Evolutionary conservation across 148 eudicot genomes (phyloP), one percentile per base, ranked within the genome.

Genomic region (Drosera capensis): DNA sequence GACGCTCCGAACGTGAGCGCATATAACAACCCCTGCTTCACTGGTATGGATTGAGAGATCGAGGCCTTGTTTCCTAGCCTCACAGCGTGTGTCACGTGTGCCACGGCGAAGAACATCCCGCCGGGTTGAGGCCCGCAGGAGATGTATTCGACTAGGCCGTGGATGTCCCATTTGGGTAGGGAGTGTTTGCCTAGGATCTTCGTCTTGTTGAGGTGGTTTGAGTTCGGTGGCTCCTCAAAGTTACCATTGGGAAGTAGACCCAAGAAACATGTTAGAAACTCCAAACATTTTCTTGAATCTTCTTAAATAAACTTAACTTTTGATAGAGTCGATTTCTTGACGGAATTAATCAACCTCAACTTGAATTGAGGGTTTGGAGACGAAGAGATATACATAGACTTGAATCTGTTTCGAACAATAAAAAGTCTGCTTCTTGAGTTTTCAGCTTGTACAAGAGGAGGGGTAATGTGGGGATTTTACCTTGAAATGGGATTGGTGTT

Each of bases 41-140:
- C 79, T 1, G 70, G 65, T 9, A 86, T 55, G 0, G 73, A 52
- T 46, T 86, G 96, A 2, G 96, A 73, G 51, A 79, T 54, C 0
- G 79, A 62, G 17, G 93, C 93, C 43, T 82, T 86, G 29, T 82
- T 82, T 18, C 93, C 93, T 1, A 82, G 79, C 38, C 93, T 59
- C 6, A 82, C 71, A 5, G 93, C 93, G 30, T 82, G 93, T 26
- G 59, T 69, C 8, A 86, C 93, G 31, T 78, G 93, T 2, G 82
- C 70, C 1, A 82, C 86, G 3, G 67, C 43, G 20, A 77, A 67
- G 78, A 49, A 87, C 71, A 79, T 71, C 0, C 94, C 94, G 5
- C 82, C 90, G 14, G 96, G 94, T 50, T 87, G 94, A 0, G 94
- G 96, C 14, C 96, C 96, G 23, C 80, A 82, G 14, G 68, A 61